Conservation (phyloP, 2,329 filamentous ascomycete species). For the Madurella fahalii region DNA sequence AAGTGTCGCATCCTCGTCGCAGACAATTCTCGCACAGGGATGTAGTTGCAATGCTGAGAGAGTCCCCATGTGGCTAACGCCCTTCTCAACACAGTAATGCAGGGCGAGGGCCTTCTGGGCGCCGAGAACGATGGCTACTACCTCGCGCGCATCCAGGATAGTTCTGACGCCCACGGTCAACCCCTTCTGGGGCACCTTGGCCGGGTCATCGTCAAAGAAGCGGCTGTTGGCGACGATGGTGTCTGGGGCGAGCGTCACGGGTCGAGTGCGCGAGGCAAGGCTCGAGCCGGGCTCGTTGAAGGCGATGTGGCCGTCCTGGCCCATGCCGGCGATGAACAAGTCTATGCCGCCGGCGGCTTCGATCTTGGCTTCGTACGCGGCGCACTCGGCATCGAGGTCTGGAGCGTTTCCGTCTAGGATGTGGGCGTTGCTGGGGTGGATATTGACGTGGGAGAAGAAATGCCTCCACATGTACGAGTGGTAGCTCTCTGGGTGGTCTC, state of each 20-base stretch:
- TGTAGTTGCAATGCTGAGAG: conserved; percentile 70
- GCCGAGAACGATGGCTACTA: conserved; percentile 70
- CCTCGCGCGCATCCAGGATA: conserved; percentile 65
- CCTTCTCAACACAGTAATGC: conserved; percentile 68
- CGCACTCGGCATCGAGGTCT: conserved; percentile 66
- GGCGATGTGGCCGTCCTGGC: conserved; percentile 73
- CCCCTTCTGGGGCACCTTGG: conserved; percentile 65
- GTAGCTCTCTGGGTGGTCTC: conserved; percentile 72
- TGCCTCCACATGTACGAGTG: conserved; percentile 81
- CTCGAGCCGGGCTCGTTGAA: conserved; percentile 79
- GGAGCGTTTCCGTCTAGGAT: conserved; percentile 69
- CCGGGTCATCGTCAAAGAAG: conserved; percentile 64
- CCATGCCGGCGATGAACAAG: conserved; percentile 72
- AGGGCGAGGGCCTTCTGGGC: conserved; percentile 69
- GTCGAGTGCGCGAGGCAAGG: conserved; percentile 63
- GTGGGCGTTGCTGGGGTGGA: conserved; percentile 64
- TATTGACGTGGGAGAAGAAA: conserved; percentile 72
- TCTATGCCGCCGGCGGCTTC: conserved; percentile 66
- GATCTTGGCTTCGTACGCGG: conserved; percentile 70
- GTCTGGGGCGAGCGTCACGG: conserved; percentile 75
- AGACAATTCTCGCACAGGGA: conserved; percentile 67
- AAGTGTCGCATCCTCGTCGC: conserved; percentile 66
- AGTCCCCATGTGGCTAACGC: conserved; percentile 78
- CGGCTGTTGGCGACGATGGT: conserved; percentile 72
- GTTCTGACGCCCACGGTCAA: conserved; percentile 57